These are phyloP conservation scores for Claviceps sp. DNA, from an alignment of 2,329 filamentous ascomycete genomes.

Conservation along the genomic window DNA sequence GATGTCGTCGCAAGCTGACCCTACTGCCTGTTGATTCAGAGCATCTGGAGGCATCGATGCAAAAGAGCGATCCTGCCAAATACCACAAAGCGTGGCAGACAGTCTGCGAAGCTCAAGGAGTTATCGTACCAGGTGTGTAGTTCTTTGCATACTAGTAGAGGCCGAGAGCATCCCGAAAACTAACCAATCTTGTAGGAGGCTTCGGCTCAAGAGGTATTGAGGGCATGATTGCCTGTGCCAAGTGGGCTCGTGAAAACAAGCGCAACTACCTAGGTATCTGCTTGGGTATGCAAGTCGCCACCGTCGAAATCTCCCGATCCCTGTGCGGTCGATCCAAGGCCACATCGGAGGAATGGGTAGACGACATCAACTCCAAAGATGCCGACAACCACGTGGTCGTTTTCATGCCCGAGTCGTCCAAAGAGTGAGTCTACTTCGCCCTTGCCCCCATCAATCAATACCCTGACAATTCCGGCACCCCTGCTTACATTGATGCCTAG, in stretches of 20 bases:
- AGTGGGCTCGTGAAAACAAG: constrained; percentile 72
- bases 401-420: constrained; percentile 70
- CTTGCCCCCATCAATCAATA: neutral
- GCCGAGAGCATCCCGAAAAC: neutral
- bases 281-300: constrained; percentile 83
- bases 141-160: neutral
- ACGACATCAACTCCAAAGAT: constrained; percentile 15
- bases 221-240: constrained; percentile 81
- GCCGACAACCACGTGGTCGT: constrained; percentile 63
- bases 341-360: constrained; percentile 41
- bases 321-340: constrained; percentile 50
- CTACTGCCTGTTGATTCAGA: constrained; percentile 77
- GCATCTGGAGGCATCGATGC: constrained; percentile 58
- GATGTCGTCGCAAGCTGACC: constrained; percentile 64
- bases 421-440: constrained; percentile 15
- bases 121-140: constrained; percentile 23
- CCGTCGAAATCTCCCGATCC: constrained; percentile 76
- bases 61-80: constrained; percentile 49
- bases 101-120: constrained; percentile 54
- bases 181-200: constrained; percentile 34
- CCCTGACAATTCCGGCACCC: neutral
- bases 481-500: neutral
- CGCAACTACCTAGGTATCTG: constrained; percentile 82
- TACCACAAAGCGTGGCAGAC: constrained; percentile 65
- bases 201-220: constrained; percentile 74